Base-by-base conservation (phyloP, 768 basidiomycete genomes). In the Mycena crocata region DNA sequence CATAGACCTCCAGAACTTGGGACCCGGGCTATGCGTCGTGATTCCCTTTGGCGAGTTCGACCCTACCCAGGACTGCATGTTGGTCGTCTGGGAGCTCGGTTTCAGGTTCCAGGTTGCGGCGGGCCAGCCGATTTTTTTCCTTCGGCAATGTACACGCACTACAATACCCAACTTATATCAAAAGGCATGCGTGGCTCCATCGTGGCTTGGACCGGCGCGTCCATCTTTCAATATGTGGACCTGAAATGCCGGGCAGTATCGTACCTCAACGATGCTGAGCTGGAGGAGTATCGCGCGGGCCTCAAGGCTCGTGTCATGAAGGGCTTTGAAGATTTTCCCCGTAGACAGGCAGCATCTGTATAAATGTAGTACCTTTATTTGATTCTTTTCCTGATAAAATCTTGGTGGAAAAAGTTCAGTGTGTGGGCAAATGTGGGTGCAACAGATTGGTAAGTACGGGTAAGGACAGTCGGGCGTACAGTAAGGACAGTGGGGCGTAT, bases 111-210 rank as follows among this genome's bases (percentile, higher is more conserved):
- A 68, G 34, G 31, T 68, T 14, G 45, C 34, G 1, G 30, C 67
- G 1, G 67, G 67, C 4, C 28, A 39, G 14, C 67, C 67, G 5
- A 68, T 68, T 17, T 57, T 58, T 34, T 63, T 68, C 67, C 62
- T 4, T 64, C 67, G 1, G 67, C 67, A 4, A 19, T 68, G 5
- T 68, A 57, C 61, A 68, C 67, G 17, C 66, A 68, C 28, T 68
- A 68, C 55, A 68, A 64, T 28, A 24, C 52, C 7, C 19, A 46
- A 24, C 35, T 64, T 12, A 19, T 55, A 24, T 32, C 30, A 14
- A 32, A n/a, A n/a, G 62, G 62, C 12, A 57, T 64, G 54, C 62
- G 62, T 2, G 54, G 62, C 1, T 64, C 62, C 21, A 19, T 64
- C 7, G 62, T 64, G 2, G 62, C 54, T 1, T 64, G 62, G 62